Percentiles rank a stretch among this genome's conserved stretches.
Evolutionary conservation across 1,284 basidiomycete genomes (phyloP).

Genomic region (Exsudoporus floridanus): DNA sequence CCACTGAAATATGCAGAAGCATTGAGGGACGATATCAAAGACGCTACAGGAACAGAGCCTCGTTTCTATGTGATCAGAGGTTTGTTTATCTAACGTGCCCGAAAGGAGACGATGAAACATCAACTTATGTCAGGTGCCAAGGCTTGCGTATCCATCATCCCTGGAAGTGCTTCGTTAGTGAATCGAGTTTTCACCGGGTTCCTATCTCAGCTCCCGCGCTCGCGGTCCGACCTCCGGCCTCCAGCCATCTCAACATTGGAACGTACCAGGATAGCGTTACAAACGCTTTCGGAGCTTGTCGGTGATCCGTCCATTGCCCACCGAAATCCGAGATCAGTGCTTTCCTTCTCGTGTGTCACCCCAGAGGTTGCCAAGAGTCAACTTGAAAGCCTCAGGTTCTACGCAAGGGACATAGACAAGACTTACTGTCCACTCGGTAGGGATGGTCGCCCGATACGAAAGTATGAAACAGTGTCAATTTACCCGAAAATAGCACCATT

Average conservation of each 20-base stretch:
- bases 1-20: slow-evolving; percentile 58
- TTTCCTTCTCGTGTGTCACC: slow-evolving; percentile 69
- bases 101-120: slow-evolving; percentile 1
- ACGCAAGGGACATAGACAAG: slow-evolving; percentile 44
- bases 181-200: slow-evolving; percentile 67
- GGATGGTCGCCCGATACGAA: slow-evolving; percentile 59
- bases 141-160: slow-evolving; percentile 24
- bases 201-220: slow-evolving; percentile 50
- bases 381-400: slow-evolving; percentile 46
- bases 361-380: slow-evolving; percentile 53
- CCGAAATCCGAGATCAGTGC: slow-evolving; percentile 55
- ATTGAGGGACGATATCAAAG: slow-evolving; percentile 48
- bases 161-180: slow-evolving; percentile 57
- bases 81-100: slow-evolving; percentile 27
- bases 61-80: slow-evolving; percentile 65
- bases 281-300: slow-evolving; percentile 49
- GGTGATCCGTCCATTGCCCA: slow-evolving; percentile 47
- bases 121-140: slow-evolving; percentile 24
- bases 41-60: slow-evolving; percentile 47
- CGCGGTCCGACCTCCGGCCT: slow-evolving; percentile 46
- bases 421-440: slow-evolving; percentile 59
- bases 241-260: slow-evolving; percentile 38
- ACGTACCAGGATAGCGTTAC: slow-evolving; percentile 55
- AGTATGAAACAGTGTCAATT: slow-evolving; percentile 40
- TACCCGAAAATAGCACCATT: not conserved